These are phyloP conservation scores for Macrophomina pseudophaseolina DNA, from an alignment of 2,329 filamentous ascomycete genomes.

Conservation along the genomic window DNA sequence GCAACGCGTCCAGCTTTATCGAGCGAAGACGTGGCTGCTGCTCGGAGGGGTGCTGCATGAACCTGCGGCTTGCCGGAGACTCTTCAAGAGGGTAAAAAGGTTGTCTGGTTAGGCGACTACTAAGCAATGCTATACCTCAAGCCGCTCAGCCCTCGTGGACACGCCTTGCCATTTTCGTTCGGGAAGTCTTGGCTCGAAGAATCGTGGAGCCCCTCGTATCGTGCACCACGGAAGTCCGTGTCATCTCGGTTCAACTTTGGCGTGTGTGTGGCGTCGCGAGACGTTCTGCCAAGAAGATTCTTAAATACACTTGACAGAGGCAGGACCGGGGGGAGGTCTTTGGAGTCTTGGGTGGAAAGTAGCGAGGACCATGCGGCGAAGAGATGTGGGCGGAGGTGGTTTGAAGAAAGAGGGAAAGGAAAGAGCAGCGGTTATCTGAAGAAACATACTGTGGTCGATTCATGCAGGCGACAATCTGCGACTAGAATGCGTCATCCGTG, in stretches of 20 bases:
- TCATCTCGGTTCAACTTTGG: conserved; percentile 18
- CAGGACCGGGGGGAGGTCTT: conserved; percentile 7
- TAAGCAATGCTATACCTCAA: conserved; percentile 9
- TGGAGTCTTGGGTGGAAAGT: background rate
- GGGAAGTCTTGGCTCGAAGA: background rate
- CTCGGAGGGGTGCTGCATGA: background rate
- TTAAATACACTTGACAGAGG: conserved; percentile 1
- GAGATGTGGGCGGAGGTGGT: conserved; percentile 3
- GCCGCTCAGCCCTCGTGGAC: background rate
- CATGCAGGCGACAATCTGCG: conserved; percentile 12
- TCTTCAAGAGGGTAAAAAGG: background rate
- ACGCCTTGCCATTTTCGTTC: background rate
- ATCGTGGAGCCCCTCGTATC: conserved; percentile 1
- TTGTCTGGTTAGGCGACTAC: conserved; percentile 2
- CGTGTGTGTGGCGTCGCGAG: conserved; percentile 3
- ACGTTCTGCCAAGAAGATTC: conserved; percentile 8
- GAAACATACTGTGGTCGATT: conserved; percentile 5
- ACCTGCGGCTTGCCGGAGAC: background rate
- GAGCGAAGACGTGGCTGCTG: background rate
- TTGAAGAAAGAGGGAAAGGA: conserved; percentile 5
- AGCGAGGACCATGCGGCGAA: conserved; percentile 5
- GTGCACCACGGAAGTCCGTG: conserved; percentile 17
- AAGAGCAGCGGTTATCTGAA: background rate
- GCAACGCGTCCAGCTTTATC: background rate
- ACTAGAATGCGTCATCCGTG: conserved; percentile 20